These are phyloP conservation scores for Solanum chmielewskii DNA, from an alignment of 257 asterid genomes.

Conservation along the genomic window DNA sequence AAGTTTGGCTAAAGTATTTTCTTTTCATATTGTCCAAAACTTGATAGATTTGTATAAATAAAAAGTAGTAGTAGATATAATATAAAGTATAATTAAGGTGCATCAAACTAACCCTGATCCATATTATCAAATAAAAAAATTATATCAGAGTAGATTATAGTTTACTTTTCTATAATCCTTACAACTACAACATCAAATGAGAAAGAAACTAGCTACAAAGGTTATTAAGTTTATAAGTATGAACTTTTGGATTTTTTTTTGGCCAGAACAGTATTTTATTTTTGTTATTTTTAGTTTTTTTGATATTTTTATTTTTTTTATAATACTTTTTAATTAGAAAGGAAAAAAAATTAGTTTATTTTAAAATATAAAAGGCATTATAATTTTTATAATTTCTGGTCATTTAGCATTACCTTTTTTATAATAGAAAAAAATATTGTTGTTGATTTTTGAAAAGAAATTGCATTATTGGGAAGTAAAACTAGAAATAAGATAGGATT, in stretches of 20 bases:
- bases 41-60: not conserved
- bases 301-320: no score
- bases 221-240: not conserved
- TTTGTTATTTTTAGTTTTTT: no score
- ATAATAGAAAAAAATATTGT: not conserved
- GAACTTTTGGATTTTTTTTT: not conserved
- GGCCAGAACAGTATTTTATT: no score
- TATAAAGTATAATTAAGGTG: not conserved
- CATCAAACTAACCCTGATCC: not conserved
- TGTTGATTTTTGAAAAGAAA: not conserved
- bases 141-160: not conserved
- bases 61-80: not conserved
- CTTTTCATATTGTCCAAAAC: not conserved
- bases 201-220: not conserved
- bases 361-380: no score
- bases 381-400: no score
- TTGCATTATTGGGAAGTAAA: not conserved
- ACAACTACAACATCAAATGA: not conserved
- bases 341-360: no score
- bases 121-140: not conserved
- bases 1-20: not conserved
- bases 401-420: not conserved
- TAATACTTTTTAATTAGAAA: no score
- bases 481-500: not conserved
- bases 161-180: not conserved